Evolutionary conservation across 148 eudicot species (phyloP).

Genomic region (Persicaria maculosa): DNA sequence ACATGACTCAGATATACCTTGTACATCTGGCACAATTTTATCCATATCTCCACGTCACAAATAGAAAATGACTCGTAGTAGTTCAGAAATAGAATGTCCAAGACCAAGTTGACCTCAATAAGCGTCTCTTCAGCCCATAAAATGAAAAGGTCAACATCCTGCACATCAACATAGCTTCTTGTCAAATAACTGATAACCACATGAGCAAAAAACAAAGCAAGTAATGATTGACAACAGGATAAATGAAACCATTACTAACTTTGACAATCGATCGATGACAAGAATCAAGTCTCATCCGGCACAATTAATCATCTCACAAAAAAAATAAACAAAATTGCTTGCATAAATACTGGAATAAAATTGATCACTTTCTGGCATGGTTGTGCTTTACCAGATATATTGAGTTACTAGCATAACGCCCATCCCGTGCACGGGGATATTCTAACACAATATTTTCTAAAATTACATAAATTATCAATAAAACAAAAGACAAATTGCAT

Average conservation of each 20-base stretch:
- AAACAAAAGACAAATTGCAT: no score
- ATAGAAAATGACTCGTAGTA: slow-evolving; percentile 77
- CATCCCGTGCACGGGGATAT: no score
- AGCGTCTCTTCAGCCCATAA: slow-evolving; percentile 96
- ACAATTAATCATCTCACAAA: background rate
- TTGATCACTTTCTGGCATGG: background rate
- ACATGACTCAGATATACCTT: slow-evolving; percentile 43
- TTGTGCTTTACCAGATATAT: no score
- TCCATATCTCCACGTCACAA: slow-evolving; percentile 69
- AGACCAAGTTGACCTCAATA: slow-evolving; percentile 70
- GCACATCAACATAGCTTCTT: slow-evolving; percentile 18
- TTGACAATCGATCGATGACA: no score
- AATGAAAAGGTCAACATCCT: slow-evolving; percentile 74
- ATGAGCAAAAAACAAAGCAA: background rate
- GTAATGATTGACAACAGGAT: background rate
- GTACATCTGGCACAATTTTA: slow-evolving; percentile 63
- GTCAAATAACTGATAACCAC: background rate
- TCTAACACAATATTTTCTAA: no score
- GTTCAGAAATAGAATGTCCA: slow-evolving; percentile 82
- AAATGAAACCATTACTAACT: background rate
- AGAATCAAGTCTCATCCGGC: no score
- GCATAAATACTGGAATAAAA: background rate
- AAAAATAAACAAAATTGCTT: background rate
- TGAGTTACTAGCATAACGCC: no score
- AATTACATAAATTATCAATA: no score